Conservation (phyloP, 352 stramenopile species). For the Albugo laibachii region DNA sequence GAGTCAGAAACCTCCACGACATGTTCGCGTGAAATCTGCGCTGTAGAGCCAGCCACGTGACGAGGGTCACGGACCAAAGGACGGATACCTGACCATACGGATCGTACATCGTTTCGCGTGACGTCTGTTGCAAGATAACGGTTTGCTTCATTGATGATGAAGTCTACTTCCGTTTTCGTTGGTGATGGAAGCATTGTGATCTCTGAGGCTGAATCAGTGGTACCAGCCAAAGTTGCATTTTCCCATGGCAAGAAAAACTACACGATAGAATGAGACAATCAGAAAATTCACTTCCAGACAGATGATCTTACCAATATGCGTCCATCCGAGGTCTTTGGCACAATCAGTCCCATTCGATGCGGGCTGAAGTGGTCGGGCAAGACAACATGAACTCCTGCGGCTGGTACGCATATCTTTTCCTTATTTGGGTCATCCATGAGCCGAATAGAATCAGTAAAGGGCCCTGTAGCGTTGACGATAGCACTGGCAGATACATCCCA, state of each 20-base stretch:
- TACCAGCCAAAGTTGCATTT: conserved; percentile 83
- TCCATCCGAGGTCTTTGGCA: conserved; percentile 90
- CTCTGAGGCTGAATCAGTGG: conserved; percentile 84
- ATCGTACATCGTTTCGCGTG: conserved; percentile 82
- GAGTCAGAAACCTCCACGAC: conserved; percentile 82
- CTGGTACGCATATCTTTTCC: conserved; percentile 83
- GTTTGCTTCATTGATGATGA: conserved; percentile 88
- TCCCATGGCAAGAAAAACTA: conserved; percentile 94
- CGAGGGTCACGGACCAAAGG: conserved; percentile 84
- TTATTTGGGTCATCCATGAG: conserved; percentile 84
- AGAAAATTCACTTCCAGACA: not conserved
- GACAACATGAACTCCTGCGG: conserved; percentile 88
- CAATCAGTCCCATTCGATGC: conserved; percentile 88
- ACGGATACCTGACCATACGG: conserved; percentile 90
- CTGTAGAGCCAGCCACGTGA: conserved; percentile 47
- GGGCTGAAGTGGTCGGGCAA: conserved; percentile 91
- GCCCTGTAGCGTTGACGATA: conserved; percentile 90
- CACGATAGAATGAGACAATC: conserved; percentile 8
- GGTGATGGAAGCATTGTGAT: conserved; percentile 90
- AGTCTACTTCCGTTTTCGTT: conserved; percentile 83
- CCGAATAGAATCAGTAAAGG: conserved; percentile 82
- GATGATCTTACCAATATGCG: conserved; percentile 28
- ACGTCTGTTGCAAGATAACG: conserved; percentile 82
- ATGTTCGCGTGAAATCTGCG: conserved; percentile 86
- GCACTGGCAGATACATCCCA: conserved; percentile 79